Evolutionary conservation across 2,329 filamentous ascomycete genomes (phyloP), one percentile per base, ranked within the genome.

Genomic region (Passalora sequoiae): DNA sequence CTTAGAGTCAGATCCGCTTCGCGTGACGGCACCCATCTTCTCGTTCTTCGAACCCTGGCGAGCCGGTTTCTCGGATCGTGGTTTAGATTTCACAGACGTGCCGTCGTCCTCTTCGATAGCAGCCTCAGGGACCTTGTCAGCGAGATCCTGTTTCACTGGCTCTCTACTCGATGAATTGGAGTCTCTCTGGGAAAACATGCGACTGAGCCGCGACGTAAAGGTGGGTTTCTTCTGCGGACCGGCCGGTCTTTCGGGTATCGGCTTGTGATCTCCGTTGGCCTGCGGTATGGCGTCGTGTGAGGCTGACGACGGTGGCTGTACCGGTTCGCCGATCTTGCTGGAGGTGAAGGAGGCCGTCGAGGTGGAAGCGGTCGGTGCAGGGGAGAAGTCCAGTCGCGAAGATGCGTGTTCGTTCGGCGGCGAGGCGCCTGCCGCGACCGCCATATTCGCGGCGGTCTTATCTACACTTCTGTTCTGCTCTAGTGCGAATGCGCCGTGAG

Each of bases 121-220:
- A 6, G 53, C 46, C 31, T 59, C 54, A 4, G 59, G 49, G 3
- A 61, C 55, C 33, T 57, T 58, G 21, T 60, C 61, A 20, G 47
- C 45, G 19, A 40, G 30, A 21, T 50, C 46, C 19, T 21, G 57
- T 48, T 28, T 56, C 49, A 27, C 45, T 47, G n/a, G 15, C 20
- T 56, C 55, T 51, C 56, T 44, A 25, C 40, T 38, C 37, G 46
- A 27, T 19, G 43, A 54, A 41, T 53, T 59, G 25, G 51, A 32
- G 42, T 64, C 66, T 30, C 60, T 60, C 21, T 62, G 56, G 25
- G 65, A 66, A 53, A 69, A 69, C 65, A 69, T 69, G 49, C 67
- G 63, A 48, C 59, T 64, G 21, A 69, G 49, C 12, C 67, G 64
- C 32, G 61, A 57, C 27, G 60, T 64, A 53, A 68, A 60, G 22